Evolutionary conservation across 1,284 basidiomycete genomes (phyloP), one percentile per base, ranked within the genome.

Genomic region (Boletus mariae): DNA sequence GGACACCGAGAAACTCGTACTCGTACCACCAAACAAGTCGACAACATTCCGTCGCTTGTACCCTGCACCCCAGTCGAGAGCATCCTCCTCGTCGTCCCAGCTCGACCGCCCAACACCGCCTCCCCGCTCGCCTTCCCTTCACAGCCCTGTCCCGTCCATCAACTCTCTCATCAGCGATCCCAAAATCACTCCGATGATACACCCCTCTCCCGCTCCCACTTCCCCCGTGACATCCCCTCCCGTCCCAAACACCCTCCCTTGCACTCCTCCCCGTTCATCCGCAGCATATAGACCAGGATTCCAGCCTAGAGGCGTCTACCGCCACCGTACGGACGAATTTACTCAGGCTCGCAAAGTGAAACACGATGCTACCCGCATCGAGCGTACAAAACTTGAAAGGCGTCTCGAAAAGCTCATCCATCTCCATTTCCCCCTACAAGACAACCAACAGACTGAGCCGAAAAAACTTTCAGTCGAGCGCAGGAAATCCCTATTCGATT

Each of bases 381-480:
- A 95, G 65, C 81, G 86, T 41, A 87, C 90, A 28, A 83, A 94
- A 57, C 71, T 94, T 7, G 87, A 90, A 58, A 76, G 92, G 49
- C 77, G 92, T 34, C 78, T 94, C 53, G 92, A 93, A 64, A 95
- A 95, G 74, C 78, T 94, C 40, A 86, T 94, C 50, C 77, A 80
- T 48, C 73, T 95, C 7, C 92, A 95, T 70, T 95, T 95, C 63
- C 83, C 89, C 45, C 31, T 62, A 5, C 59, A 62, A 28, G 15
- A 47, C 5, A 52, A 26, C 47, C 48, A 67, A 65, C 54, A 52
- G 63, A 60, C 54, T 57, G 62, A 57, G 43, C 49, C 49, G 32
- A 63, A 51, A 20, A 63, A 58, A 50, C 47, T 20, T 41, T 49
- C 56, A 3, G 60, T 50, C 8, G 65, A 52, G 42, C 68, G 57